A percentile compares a stretch with the other conserved stretches of the same genome.
phyloP scores from a whole-genome alignment of 768 basidiomycete genomes.

The Bullera alba region DNA sequence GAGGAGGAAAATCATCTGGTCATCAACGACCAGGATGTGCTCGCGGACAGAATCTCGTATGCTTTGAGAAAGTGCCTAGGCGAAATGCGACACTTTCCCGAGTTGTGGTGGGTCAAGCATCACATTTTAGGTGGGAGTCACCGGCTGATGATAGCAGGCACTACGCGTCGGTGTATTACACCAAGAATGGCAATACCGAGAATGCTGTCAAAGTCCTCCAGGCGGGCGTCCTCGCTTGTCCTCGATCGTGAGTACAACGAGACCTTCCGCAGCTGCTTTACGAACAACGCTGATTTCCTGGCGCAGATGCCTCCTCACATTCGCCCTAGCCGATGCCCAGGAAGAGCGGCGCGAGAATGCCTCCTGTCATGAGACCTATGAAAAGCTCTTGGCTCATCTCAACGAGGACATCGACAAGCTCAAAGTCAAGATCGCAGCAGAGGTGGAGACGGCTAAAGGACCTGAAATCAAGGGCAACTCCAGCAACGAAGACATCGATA shows the following conservation, averaged over 20 bases:
- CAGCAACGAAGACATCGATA: constrained; percentile 24
- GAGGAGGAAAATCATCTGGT: constrained; percentile 91
- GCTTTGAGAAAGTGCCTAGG: constrained; percentile 85
- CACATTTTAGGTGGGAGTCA: neutral
- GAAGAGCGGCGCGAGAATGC: constrained; percentile 60
- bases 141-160: constrained; percentile 55
- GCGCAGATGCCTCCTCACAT: constrained; percentile 79
- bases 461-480: constrained; percentile 30
- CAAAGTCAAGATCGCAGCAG: constrained; percentile 31
- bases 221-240: constrained; percentile 80
- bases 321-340: constrained; percentile 70
- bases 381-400: constrained; percentile 63
- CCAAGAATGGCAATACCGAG: constrained; percentile 64
- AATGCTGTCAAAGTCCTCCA: constrained; percentile 75
- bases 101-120: constrained; percentile 66
- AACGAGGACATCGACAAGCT: constrained; percentile 46
- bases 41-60: constrained; percentile 66
- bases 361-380: constrained; percentile 66
- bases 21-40: constrained; percentile 66
- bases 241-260: constrained; percentile 60
- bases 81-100: constrained; percentile 87
- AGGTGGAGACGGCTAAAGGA: constrained; percentile 49
- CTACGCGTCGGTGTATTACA: constrained; percentile 81
- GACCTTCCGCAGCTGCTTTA: neutral
- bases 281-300: neutral